phyloP scores from a whole-genome alignment of 2,329 filamentous ascomycete genomes.

The Herpotrichia juniperi region DNA sequence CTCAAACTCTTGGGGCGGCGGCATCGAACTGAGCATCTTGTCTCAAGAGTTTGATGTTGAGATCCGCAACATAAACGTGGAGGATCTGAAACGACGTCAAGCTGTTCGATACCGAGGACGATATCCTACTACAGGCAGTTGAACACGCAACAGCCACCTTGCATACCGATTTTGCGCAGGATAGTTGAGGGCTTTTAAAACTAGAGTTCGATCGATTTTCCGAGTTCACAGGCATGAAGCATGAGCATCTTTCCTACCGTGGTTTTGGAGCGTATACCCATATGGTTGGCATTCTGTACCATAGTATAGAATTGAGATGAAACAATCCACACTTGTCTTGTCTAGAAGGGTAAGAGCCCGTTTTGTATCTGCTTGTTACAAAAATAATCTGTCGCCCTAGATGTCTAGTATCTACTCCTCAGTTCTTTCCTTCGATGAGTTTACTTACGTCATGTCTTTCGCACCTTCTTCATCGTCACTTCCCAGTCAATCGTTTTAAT shows the following conservation, averaged over 20 bases:
- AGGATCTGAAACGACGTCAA: conserved; percentile 74
- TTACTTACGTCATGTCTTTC: too few species aligned
- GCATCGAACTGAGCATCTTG: conserved; percentile 85
- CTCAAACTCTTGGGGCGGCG: conserved; percentile 86
- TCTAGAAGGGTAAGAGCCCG: too few species aligned
- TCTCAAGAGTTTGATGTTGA: conserved; percentile 85
- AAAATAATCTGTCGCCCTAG: too few species aligned
- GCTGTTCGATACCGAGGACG: conserved; percentile 68
- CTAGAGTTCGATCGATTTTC: too few species aligned
- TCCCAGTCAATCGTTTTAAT: too few species aligned
- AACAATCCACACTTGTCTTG: too few species aligned
- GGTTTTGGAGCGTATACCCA: conserved; percentile 4
- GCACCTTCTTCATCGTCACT: too few species aligned
- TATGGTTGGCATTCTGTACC: neutral
- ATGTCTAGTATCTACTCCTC: too few species aligned
- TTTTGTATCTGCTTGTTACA: too few species aligned
- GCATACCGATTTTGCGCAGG: conserved; percentile 42
- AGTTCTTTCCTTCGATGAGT: too few species aligned
- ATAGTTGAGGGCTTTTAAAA: neutral
- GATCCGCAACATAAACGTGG: conserved; percentile 83
- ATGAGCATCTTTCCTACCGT: neutral
- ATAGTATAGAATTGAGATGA: neutral
- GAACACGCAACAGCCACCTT: conserved; percentile 67
- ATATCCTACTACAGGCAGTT: conserved; percentile 61
- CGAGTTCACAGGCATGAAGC: too few species aligned